phyloP scores from a whole-genome alignment of 129 eudicot genomes.

The Kitagawia praeruptora region DNA sequence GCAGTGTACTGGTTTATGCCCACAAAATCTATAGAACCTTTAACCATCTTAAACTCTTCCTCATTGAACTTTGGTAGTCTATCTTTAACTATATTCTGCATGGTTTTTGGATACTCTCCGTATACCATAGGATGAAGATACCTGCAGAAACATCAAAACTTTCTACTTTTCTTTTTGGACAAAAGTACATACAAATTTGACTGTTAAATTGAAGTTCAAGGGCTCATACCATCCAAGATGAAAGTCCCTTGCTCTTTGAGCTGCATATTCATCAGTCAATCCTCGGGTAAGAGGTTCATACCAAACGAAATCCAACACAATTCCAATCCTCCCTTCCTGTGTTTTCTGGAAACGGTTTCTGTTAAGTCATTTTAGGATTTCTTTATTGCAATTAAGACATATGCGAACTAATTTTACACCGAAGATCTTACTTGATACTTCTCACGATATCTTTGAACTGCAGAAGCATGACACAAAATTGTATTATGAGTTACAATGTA shows the following conservation, averaged over 20 bases:
- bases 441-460: conserved; percentile 67
- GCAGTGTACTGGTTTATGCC: conserved; percentile 92
- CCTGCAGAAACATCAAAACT: conserved; percentile 29
- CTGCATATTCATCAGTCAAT: conserved; percentile 58
- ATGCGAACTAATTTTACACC: not conserved
- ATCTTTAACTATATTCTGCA: conserved; percentile 64
- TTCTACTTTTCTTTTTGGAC: not conserved
- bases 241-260: conserved; percentile 89
- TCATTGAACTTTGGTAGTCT: conserved; percentile 72
- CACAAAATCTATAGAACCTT: conserved; percentile 72
- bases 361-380: not conserved
- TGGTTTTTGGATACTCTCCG: conserved; percentile 77
- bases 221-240: conserved; percentile 70
- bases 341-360: conserved; percentile 27
- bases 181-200: not conserved
- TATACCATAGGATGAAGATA: conserved; percentile 73
- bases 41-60: conserved; percentile 61
- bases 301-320: conserved; percentile 81
- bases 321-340: conserved; percentile 77
- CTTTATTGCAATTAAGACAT: not conserved
- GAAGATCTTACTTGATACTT: conserved; percentile 55
- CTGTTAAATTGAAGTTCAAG: not conserved
- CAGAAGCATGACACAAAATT: conserved; percentile 68
- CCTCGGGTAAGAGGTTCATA: conserved; percentile 72
- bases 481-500: conserved; percentile 76